A percentile compares a stretch with the other conserved stretches of the same genome.
Conservation (phyloP, 306 rosid genomes). For the Quercus engelmannii region DNA sequence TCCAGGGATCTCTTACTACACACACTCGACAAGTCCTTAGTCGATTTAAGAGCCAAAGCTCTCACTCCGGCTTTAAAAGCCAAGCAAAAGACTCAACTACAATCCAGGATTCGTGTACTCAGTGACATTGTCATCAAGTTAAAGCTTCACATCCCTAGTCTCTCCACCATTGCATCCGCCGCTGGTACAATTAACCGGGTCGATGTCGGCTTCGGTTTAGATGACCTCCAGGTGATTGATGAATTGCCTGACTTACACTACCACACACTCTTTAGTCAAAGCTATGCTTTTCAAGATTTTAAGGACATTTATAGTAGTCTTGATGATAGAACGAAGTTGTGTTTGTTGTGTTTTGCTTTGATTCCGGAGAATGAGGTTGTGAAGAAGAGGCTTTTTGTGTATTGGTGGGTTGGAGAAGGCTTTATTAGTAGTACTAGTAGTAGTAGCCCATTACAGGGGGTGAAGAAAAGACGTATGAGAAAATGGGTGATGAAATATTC, state of each 20-base stretch:
- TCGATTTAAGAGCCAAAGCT: no score
- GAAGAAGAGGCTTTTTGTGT: constrained; percentile 22
- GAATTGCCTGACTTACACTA: background rate
- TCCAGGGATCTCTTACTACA: no score
- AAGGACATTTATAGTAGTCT: background rate
- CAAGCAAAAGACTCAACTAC: no score
- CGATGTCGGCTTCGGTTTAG: no score
- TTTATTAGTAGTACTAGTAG: background rate
- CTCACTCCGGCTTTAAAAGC: no score
- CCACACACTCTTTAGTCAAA: background rate
- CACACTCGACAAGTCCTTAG: no score
- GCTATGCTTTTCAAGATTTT: constrained; percentile 10
- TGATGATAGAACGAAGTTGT: background rate
- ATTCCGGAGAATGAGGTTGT: constrained; percentile 27
- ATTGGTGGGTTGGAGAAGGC: constrained; percentile 39
- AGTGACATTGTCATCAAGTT: background rate
- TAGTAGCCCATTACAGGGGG: background rate
- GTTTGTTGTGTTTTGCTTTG: constrained; percentile 21
- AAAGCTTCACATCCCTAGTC: background rate
- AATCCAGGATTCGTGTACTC: background rate
- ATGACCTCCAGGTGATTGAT: no score
- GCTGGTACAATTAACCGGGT: no score
- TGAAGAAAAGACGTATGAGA: background rate
- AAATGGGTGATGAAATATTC: background rate
- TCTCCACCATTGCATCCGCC: no score